phyloP scores from a whole-genome alignment of 164 flowering plant species.

The Aristolochia fimbriata region DNA sequence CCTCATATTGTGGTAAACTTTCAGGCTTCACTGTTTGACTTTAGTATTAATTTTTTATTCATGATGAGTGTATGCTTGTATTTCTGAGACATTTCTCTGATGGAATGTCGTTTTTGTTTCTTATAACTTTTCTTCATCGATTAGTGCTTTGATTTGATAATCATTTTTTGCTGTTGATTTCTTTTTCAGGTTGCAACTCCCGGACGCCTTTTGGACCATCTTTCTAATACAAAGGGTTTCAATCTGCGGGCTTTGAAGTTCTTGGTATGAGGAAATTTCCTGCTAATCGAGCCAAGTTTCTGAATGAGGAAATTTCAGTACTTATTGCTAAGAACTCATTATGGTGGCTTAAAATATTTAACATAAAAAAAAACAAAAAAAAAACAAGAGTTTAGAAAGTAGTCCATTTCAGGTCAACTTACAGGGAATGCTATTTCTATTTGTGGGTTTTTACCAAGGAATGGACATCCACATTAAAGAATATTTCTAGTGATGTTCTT shows the following conservation, averaged over 20 bases:
- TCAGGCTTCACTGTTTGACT: not conserved
- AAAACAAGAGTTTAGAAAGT: too few species aligned
- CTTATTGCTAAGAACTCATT: not conserved
- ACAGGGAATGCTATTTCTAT: too few species aligned
- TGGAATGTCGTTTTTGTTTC: too few species aligned
- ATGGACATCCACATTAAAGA: too few species aligned
- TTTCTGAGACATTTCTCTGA: too few species aligned
- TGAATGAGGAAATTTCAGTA: not conserved
- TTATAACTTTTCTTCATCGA: too few species aligned
- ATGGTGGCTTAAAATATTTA: too few species aligned
- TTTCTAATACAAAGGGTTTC: constrained; percentile 81
- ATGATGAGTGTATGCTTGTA: too few species aligned
- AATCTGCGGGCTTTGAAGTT: constrained; percentile 68
- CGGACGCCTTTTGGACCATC: constrained; percentile 86
- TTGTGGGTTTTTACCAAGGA: too few species aligned
- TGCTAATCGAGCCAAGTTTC: not conserved
- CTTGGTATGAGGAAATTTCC: constrained; percentile 33
- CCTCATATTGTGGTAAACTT: constrained; percentile 70
- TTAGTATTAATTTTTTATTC: not conserved
- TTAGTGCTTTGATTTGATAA: not conserved
- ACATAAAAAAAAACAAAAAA: too few species aligned
- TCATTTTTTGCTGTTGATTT: not conserved
- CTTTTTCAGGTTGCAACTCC: constrained; percentile 76
- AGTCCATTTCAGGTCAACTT: too few species aligned
- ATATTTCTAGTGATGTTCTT: too few species aligned